A percentile compares a stretch with the other conserved stretches of the same genome.
phyloP scores from a whole-genome alignment of 2,329 filamentous ascomycete genomes.

The Nectriaceae sp. region DNA sequence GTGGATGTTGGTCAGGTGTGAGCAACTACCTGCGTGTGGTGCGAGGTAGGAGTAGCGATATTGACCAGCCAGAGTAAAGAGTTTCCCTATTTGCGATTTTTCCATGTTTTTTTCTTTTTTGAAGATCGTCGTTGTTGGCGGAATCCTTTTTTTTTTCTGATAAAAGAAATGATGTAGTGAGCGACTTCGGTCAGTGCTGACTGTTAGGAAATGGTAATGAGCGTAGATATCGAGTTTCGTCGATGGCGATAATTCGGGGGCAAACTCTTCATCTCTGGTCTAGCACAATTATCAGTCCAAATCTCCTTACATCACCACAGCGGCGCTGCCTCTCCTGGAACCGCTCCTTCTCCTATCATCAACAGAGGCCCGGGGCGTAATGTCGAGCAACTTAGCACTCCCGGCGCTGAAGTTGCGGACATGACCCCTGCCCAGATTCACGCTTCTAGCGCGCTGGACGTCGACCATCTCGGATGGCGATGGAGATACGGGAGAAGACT shows the following conservation, averaged over 20 bases:
- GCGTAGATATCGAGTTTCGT: constrained; percentile 17
- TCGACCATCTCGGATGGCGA: constrained; percentile 38
- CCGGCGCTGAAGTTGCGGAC: constrained; percentile 74
- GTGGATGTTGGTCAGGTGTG: constrained; percentile 2
- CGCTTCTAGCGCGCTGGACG: constrained; percentile 67
- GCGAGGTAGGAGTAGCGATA: constrained; percentile 1
- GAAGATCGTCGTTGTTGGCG: constrained; percentile 8
- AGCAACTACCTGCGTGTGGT: constrained; percentile 4
- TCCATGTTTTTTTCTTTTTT: constrained; percentile 21
- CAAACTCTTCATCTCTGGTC: constrained; percentile 26
- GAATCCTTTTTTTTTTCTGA: constrained; percentile 7
- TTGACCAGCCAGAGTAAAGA: constrained; percentile 19
- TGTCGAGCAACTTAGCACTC: constrained; percentile 73
- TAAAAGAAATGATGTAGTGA: constrained; percentile 35
- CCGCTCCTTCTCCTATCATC: constrained; percentile 46
- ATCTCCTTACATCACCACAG: constrained; percentile 17
- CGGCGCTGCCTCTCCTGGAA: constrained; percentile 30
- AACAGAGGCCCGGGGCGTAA: constrained; percentile 57
- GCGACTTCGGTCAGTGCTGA: constrained; percentile 34
- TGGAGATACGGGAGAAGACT: constrained; percentile 30
- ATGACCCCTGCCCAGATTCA: constrained; percentile 67
- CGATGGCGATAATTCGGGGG: constrained; percentile 10
- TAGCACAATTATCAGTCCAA: constrained; percentile 15
- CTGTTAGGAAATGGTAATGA: constrained; percentile 24
- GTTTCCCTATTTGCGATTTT: constrained; percentile 21